Evolutionary conservation across 129 eudicot genomes (phyloP), one percentile per base, ranked within the genome.

Genomic region (Flaveria robusta): DNA sequence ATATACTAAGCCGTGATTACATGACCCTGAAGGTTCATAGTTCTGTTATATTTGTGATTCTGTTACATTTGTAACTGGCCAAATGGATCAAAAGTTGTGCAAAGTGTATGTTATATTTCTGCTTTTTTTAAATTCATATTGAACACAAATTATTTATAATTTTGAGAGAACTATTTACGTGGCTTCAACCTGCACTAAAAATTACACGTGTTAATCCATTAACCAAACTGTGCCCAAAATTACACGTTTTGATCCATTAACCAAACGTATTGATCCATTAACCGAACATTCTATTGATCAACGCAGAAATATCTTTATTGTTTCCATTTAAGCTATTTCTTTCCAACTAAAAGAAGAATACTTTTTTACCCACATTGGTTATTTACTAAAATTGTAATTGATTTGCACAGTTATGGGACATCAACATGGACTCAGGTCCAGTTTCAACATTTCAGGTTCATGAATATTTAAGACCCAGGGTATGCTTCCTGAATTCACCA

Each of bases 361-460:
- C 39, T 4, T 34, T 34, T 31, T 34, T 34, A 34, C 39, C 39
- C 39, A 34, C 39, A 34, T 34, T 34, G 39, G 39, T 34, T 34
- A 34, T 34, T 34, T 34, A 34, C 72, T 16, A 45, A 79, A 71
- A 19, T 29, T 37, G 20, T 60, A 68, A 18, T 60, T 70, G 73
- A 55, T 62, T 82, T 45, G 62, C 74, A 69, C 85, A 94, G 99
- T 75, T 94, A 82, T 94, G 97, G 97, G 99, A 94, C 79, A 89
- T 94, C 58, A 94, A 94, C 78, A 94, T 94, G 97, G 97, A 94
- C 84, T 83, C 96, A 6, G 97, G 97, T 51, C 99, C 97, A 43
- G 97, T 94, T 74, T 67, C 97, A 72, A 89, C 97, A 66, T 94
- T 85, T 78, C 97, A 94, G 75, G 99, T 94, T 79, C 99, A 94